Percentiles rank a stretch among this genome's conserved stretches.
Evolutionary conservation across 306 rosid species (phyloP).

Genomic region (Psophocarpus tetragonolobus): DNA sequence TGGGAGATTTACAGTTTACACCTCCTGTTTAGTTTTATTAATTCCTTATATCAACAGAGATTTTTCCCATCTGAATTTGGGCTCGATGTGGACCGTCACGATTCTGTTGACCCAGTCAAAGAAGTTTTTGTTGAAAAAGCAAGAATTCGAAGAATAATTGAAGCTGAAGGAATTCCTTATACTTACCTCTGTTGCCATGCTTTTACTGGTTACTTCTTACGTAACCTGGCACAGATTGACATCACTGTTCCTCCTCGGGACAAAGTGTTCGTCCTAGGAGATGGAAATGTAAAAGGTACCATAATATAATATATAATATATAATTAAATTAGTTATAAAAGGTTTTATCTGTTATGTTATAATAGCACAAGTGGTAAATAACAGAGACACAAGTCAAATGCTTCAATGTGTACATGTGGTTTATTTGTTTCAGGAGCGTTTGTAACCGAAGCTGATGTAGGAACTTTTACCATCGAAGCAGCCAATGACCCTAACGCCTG

Average conservation of each 20-base stretch:
- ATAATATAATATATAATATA: too few relatives aligned
- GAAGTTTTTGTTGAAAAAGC: conserved; percentile 33
- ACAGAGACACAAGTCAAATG: background rate
- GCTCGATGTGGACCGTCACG: conserved; percentile 42
- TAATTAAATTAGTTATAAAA: background rate
- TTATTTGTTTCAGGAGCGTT: conserved; percentile 31
- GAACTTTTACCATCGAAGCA: conserved; percentile 36
- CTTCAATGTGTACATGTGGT: background rate
- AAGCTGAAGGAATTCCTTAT: conserved; percentile 48
- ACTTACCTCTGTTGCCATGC: conserved; percentile 43
- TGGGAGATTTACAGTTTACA: too few relatives aligned
- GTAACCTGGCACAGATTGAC: conserved; percentile 34
- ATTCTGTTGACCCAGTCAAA: conserved; percentile 35
- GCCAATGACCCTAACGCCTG: conserved; percentile 50
- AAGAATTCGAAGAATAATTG: conserved; percentile 30
- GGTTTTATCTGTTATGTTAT: background rate
- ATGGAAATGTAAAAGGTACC: conserved; percentile 56
- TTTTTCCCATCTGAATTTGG: conserved; percentile 57
- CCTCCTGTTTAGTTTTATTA: too few relatives aligned
- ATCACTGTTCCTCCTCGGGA: conserved; percentile 45
- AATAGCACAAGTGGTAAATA: background rate
- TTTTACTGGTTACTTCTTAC: conserved; percentile 38
- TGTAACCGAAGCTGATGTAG: conserved; percentile 46
- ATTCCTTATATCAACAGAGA: conserved; percentile 24
- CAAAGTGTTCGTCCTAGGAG: conserved; percentile 45